Percentiles rank a stretch among this genome's conserved stretches.
Evolutionary conservation across 2,329 filamentous ascomycete species (phyloP).

Genomic region (Colletotrichum musae): DNA sequence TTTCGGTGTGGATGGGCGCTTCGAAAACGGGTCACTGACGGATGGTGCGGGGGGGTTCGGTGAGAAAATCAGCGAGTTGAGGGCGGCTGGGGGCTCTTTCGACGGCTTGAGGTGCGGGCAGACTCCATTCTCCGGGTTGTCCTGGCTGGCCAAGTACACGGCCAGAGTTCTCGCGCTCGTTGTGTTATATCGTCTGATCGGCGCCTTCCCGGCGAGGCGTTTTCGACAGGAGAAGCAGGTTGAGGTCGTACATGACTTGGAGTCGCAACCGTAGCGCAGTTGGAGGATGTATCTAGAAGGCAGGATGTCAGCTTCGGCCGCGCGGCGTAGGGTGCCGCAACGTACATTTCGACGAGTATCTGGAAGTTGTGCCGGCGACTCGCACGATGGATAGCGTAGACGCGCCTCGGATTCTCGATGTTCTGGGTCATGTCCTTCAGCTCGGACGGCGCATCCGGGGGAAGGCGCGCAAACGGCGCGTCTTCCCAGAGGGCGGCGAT

Average conservation of each 20-base stretch:
- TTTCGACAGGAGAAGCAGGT: conserved; percentile 87
- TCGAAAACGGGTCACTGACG: conserved; percentile 38
- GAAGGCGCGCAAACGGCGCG: conserved; percentile 69
- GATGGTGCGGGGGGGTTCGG: conserved; percentile 49
- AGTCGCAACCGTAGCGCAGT: conserved; percentile 85
- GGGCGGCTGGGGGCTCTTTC: conserved; percentile 59
- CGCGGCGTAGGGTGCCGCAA: conserved; percentile 32
- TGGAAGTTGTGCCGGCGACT: conserved; percentile 76
- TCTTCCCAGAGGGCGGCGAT: conserved; percentile 74
- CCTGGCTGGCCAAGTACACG: conserved; percentile 83
- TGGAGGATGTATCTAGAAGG: conserved; percentile 79
- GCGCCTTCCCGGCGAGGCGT: conserved; percentile 75
- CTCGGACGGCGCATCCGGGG: conserved; percentile 72
- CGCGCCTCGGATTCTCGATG: conserved; percentile 72
- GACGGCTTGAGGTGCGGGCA: conserved; percentile 68
- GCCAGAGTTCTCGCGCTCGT: conserved; percentile 87
- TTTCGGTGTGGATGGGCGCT: conserved; percentile 29
- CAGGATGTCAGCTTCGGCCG: conserved; percentile 40
- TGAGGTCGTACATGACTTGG: conserved; percentile 76
- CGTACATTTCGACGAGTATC: conserved; percentile 76
- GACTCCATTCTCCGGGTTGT: conserved; percentile 79
- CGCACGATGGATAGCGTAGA: conserved; percentile 74
- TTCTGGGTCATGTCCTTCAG: conserved; percentile 69
- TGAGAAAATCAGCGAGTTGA: conserved; percentile 63
- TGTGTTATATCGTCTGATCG: conserved; percentile 83